phyloP scores from a whole-genome alignment of 768 basidiomycete genomes.

The Collybiopsis confluens region DNA sequence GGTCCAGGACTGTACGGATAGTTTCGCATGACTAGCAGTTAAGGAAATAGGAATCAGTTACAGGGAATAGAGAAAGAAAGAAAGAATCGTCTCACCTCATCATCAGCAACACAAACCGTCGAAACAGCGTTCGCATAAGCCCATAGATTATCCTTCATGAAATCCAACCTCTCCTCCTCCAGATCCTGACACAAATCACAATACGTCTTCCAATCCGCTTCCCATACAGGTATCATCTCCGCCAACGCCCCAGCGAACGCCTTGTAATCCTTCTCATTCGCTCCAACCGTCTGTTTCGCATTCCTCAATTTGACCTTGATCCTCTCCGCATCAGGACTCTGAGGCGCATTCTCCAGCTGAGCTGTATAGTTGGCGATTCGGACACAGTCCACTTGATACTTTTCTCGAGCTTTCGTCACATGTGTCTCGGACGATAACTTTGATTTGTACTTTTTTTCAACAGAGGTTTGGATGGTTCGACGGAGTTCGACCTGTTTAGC shows the following conservation, averaged over 20 bases:
- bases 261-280: constrained; percentile 90
- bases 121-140: constrained; percentile 93
- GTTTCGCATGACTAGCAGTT: constrained; percentile 96
- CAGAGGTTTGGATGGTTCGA: constrained; percentile 62
- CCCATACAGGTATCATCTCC: constrained; percentile 84
- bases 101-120: constrained; percentile 90
- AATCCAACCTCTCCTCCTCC: constrained; percentile 89
- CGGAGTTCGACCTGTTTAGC: constrained; percentile 67
- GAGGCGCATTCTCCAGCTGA: constrained; percentile 76
- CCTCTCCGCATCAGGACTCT: constrained; percentile 92
- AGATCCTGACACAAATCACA: constrained; percentile 94
- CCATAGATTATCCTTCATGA: constrained; percentile 95
- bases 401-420: constrained; percentile 85
- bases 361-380: constrained; percentile 93
- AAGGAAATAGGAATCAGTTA: no score
- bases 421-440: constrained; percentile 84
- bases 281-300: constrained; percentile 82
- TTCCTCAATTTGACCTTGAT: constrained; percentile 82
- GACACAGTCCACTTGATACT: constrained; percentile 89
- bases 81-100: constrained; percentile 60
- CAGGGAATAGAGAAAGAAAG: no score
- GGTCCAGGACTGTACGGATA: constrained; percentile 80
- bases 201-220: constrained; percentile 88
- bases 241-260: constrained; percentile 77
- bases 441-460: constrained; percentile 89